Percentiles rank a stretch among this genome's conserved stretches.
phyloP scores from a whole-genome alignment of 495 filamentous ascomycete species.

The Aspergillus leporis region DNA sequence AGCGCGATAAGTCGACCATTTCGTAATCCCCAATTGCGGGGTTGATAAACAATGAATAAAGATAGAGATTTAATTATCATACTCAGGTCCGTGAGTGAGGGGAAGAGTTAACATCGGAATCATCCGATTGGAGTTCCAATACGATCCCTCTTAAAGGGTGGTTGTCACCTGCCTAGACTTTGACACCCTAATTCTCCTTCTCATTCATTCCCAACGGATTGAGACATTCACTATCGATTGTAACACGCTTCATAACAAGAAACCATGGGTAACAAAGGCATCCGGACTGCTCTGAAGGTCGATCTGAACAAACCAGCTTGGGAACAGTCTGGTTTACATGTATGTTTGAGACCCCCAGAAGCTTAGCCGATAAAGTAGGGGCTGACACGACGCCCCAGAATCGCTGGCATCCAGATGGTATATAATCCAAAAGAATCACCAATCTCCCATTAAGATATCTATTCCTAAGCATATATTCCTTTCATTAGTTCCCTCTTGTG shows the following conservation, averaged over 20 bases:
- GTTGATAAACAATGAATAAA: slow-evolving; percentile 2
- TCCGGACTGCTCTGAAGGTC: slow-evolving; percentile 76
- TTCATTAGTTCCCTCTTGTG: slow-evolving; percentile 64
- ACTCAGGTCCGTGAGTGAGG: too few species aligned
- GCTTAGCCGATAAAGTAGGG: neutral
- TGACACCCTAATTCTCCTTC: too few species aligned
- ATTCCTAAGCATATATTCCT: slow-evolving; percentile 6
- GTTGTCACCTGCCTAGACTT: neutral
- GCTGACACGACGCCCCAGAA: slow-evolving; percentile 54
- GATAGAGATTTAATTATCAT: neutral
- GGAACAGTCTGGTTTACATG: slow-evolving; percentile 75
- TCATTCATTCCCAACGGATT: too few species aligned
- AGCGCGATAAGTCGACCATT: slow-evolving; percentile 20
- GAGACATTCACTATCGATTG: too few species aligned
- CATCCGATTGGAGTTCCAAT: too few species aligned
- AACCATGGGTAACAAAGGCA: slow-evolving; percentile 57
- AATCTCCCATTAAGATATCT: neutral
- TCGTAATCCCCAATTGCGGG: slow-evolving; percentile 2
- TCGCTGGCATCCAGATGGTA: slow-evolving; percentile 92
- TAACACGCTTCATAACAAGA: neutral
- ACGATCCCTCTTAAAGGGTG: neutral
- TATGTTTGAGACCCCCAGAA: slow-evolving; percentile 42
- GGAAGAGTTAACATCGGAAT: neutral
- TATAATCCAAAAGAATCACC: slow-evolving; percentile 13
- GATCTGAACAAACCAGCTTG: slow-evolving; percentile 74